Base-by-base conservation (phyloP, 495 filamentous ascomycete species). In the Trichocladium uniseriatum region DNA sequence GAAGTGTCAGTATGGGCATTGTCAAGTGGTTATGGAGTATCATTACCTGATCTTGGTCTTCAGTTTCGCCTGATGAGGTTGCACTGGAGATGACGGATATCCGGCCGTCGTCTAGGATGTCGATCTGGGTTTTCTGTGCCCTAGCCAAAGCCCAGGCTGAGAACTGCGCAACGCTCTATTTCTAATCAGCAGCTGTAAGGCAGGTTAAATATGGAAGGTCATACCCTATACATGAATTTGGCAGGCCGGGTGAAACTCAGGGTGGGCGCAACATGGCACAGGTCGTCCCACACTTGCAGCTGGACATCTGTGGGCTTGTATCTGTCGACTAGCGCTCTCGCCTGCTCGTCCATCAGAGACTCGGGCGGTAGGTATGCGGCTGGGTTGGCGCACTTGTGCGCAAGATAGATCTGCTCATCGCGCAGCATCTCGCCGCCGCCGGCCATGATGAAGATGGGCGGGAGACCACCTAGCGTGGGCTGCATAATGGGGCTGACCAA, bases 211-310 rank as follows among this genome's bases (percentile, higher is more conserved):
- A 32, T 15, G 15, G n/a, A 6, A 3, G 11, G 18, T 37, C 51
- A 1, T 46, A 55, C 57, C 34, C 59, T 47, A 61, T 85, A 95
- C 88, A 96, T 95, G 60, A 84, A 86, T 58, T 95, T 97, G 9
- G 91, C 91, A 1, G 91, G 91, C n/a, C 80, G 73, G 0, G 91
- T 95, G 59, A 91, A 97, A 62, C 86, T 91, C 11, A 97, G 70
- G 1, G 89, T 94, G 5, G 89, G 86, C 2, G 83, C 86, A 11
- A 95, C 91, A 61, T 97, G 91, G 51, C 91, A 97, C 15, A 95
- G 69, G 59, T 94, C 81, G 27, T 96, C 91, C 87, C 91, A 96
- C 6, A 97, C 84, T 64, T 97, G 91, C n/a, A 97, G 71, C 62
- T 94, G 89, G 8, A 97, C 91, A 59, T 94, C 81, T 0, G 91